Base-by-base conservation (phyloP, 2,329 filamentous ascomycete genomes). In the Diaporthe vaccinii region DNA sequence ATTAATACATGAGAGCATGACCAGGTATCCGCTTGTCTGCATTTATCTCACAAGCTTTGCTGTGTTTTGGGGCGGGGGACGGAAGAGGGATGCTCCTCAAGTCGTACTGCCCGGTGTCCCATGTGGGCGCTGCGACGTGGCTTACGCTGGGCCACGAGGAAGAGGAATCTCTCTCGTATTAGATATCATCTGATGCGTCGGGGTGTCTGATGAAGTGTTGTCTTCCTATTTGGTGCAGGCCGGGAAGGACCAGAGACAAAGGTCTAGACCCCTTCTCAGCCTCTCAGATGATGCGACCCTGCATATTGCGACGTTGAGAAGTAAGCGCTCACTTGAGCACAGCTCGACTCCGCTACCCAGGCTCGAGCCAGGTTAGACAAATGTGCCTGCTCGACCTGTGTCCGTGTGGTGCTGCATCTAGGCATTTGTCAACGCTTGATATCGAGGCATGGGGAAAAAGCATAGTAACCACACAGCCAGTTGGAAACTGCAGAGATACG, bases 201-300 rank as follows among this genome's bases (percentile, higher is more conserved):
- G n/a, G 12, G 53, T 7, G n/a, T 31, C 14, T 28, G 28, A 55
- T 31, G 12, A 55, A 44, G 41, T 57, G 41, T 31, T 57, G 28
- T 57, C 28, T 57, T 28, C 14, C 44, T 49, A 22, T 34, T 57
- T 31, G 28, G 53, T 28, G 20, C 53, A 20, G 53, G 31, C 28
- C 28, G 14, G 8, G 25, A 34, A 34, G 20, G 28, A 34, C 28
- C 7, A 15, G 20, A 49, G 44, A 20, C 41, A 44, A 12, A 55
- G 53, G 53, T 34, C 53, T 57, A 57, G 53, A 57, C 53, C 28
- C 28, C 53, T 57, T 57, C 53, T 57, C 53, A 57, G 25, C 53
- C 53, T 55, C 28, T 28, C 53, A 57, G 34, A 28, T 57, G 53
- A 57, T 59, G 57, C 20, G 34, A 20, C 57, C 55, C 55, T 58